Percentiles rank a stretch among this genome's conserved stretches.
Conservation (phyloP, 73 alveolate species). For the Breviolum minutum region DNA sequence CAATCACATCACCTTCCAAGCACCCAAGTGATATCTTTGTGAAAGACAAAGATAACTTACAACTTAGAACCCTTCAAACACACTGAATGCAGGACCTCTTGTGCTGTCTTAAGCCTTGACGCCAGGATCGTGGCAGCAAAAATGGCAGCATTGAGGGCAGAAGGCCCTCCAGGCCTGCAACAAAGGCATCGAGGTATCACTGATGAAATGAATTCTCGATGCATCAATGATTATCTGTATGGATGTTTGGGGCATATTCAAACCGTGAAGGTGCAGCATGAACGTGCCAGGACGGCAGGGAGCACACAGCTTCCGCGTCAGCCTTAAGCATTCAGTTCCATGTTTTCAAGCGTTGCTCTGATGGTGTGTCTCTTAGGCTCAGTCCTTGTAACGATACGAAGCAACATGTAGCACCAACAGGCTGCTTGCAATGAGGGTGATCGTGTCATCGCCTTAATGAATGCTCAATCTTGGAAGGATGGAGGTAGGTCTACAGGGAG, state of each 20-base stretch:
- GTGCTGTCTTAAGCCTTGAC: conserved; percentile 53
- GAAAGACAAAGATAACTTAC: neutral
- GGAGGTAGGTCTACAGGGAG: neutral
- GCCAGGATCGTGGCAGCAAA: conserved; percentile 85
- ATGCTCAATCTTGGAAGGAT: neutral
- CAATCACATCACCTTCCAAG: no score
- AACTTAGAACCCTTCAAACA: neutral
- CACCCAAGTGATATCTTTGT: no score
- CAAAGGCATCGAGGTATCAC: no score
- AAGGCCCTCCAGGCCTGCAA: conserved; percentile 85
- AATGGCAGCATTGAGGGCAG: conserved; percentile 75
- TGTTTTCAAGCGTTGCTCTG: no score
- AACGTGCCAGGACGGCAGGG: conserved; percentile 17
- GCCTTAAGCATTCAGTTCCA: no score
- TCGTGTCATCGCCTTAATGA: conserved; percentile 71
- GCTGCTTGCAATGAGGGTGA: conserved; percentile 33
- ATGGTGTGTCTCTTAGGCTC: no score
- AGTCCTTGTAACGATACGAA: conserved; percentile 40
- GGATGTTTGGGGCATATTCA: no score
- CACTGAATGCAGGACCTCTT: conserved; percentile 8
- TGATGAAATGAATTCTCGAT: neutral
- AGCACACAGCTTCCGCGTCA: conserved; percentile 10
- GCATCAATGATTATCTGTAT: neutral
- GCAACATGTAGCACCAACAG: conserved; percentile 56
- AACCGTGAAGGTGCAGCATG: no score